A percentile compares a stretch with the other conserved stretches of the same genome.
Evolutionary conservation across 1,284 basidiomycete genomes (phyloP).

Genomic region (Exsudoporus floridanus): DNA sequence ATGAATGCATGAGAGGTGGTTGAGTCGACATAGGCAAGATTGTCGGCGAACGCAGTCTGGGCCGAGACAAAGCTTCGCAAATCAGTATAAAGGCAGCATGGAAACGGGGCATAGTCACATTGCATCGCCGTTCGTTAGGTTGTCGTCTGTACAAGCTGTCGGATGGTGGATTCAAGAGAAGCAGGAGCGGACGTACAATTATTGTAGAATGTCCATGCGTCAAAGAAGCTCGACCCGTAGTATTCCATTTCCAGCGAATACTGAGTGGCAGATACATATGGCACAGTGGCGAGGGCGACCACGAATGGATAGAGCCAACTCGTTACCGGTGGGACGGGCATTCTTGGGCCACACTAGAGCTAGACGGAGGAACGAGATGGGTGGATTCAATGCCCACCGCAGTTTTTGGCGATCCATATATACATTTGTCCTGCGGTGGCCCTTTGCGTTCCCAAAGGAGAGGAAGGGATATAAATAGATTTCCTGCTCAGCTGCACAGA

Average conservation of each 20-base stretch:
- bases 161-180: background rate
- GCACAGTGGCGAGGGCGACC: conserved; percentile 9
- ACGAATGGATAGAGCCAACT: conserved; percentile 10
- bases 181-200: conserved; percentile 39
- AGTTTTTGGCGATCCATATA: conserved; percentile 6
- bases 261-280: conserved; percentile 20
- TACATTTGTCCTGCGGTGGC: conserved; percentile 1
- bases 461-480: conserved; percentile 3
- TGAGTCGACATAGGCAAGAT: conserved; percentile 61
- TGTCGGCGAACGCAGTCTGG: conserved; percentile 44
- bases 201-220: conserved; percentile 56
- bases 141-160: conserved; percentile 49
- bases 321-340: conserved; percentile 2
- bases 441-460: background rate
- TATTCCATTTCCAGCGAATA: conserved; percentile 52
- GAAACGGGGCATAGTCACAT: conserved; percentile 38
- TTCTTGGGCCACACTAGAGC: conserved; percentile 1
- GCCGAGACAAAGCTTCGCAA: conserved; percentile 53
- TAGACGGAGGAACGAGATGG: background rate
- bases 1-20: conserved; percentile 66
- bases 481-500: background rate
- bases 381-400: background rate
- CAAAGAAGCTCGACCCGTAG: conserved; percentile 51
- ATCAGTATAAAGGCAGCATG: background rate
- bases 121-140: conserved; percentile 70